Evolutionary conservation across 108 stramenopile genomes (phyloP), one percentile per base, ranked within the genome.

Genomic region (Craspedostauros australis): DNA sequence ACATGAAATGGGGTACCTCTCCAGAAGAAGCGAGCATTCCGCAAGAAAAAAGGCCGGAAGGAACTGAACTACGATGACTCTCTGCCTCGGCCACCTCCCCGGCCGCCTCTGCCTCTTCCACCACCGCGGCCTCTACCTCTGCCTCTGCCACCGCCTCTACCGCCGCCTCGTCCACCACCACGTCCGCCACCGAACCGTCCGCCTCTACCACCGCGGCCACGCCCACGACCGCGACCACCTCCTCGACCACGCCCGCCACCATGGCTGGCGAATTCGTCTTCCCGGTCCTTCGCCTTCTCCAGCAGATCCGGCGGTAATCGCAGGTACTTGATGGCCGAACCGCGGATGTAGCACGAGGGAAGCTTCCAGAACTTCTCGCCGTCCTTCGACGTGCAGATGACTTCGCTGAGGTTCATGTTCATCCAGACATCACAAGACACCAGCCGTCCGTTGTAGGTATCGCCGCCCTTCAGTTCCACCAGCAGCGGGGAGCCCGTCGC

Each of bases 381-480:
- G 43, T 97, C 90, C 47, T 77, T 59, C 24, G 84, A 88, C 2
- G 99, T 99, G 49, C 93, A 94, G 51, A 97, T 96, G 28, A 98
- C 96, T 39, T 97, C 95, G 23, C 70, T 64, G 19, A 99, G 73
- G 55, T 96, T 98, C 73, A 99, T 83, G 67, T 99, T 99, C 99
- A 99, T 99, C 76, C 83, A 99, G 12, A 88, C 72, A 68, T 99
- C 97, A 45, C 94, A 95, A 49, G 73, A 85, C 21, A 89, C 84
- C 32, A 99, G 79, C 5, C 92, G 83, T n/a, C 99, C 99, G 58
- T 97, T 97, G 92, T 98, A 99, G 16, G 97, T 98, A 51, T 94
- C 93, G 29, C 99, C 99, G 19, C 88, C 93, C 64, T 99, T 99
- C 16, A 99, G 79, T 79, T 99, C 99, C 25, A 99, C 93, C 57